Evolutionary conservation across 2,329 filamentous ascomycete genomes (phyloP).

Genomic region (Fusarium nurragi): DNA sequence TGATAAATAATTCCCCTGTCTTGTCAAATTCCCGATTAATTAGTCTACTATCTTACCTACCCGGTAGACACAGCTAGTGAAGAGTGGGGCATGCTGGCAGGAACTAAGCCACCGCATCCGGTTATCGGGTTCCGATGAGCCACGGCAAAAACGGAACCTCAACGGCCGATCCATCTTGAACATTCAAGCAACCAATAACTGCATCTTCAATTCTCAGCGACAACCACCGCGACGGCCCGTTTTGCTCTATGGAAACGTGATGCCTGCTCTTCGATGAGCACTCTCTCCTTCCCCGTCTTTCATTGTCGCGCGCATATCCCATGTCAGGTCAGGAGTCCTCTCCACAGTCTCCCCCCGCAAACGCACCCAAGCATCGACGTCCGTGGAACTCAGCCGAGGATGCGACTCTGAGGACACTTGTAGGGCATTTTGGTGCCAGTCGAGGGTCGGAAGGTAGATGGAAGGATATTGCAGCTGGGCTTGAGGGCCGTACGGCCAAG

Average conservation of each 20-base stretch:
- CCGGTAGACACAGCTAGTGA: background rate
- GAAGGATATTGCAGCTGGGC: constrained; percentile 43
- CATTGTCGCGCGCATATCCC: constrained; percentile 7
- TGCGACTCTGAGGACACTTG: constrained; percentile 41
- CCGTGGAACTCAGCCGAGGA: constrained; percentile 43
- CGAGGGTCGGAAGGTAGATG: constrained; percentile 42
- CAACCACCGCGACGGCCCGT: background rate
- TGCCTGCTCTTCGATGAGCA: background rate
- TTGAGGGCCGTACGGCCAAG: constrained; percentile 44
- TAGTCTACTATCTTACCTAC: too few relatives aligned
- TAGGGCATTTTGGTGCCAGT: constrained; percentile 44
- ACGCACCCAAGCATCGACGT: constrained; percentile 36
- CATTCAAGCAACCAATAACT: constrained; percentile 16
- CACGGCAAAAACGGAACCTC: constrained; percentile 29
- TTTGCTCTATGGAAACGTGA: constrained; percentile 16
- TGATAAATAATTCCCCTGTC: too few relatives aligned
- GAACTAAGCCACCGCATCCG: background rate
- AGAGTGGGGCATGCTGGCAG: background rate
- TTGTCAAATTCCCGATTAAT: too few relatives aligned
- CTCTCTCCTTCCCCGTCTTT: background rate
- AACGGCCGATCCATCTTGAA: constrained; percentile 17
- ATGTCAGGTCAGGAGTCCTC: constrained; percentile 41
- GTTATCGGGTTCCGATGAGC: constrained; percentile 13
- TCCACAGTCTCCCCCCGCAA: constrained; percentile 36
- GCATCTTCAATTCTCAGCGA: background rate